phyloP scores from a whole-genome alignment of 139 green algal genomes.

The Zygnema circumcarinatum region DNA sequence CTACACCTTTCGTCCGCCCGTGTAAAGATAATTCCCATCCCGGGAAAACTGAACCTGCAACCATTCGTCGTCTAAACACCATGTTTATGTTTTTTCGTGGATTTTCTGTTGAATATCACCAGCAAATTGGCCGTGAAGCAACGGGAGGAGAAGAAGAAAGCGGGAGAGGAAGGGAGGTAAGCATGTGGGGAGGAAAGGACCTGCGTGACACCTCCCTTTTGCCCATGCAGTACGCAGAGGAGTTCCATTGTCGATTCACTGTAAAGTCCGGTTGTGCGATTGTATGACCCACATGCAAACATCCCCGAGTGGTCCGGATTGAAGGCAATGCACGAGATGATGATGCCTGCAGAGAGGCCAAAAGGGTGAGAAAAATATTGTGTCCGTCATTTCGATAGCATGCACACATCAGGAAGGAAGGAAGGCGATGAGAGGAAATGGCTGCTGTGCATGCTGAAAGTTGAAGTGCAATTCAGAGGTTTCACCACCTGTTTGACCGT shows the following conservation, averaged over 20 bases:
- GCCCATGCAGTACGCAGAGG: constrained; percentile 76
- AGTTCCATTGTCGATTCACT: constrained; percentile 67
- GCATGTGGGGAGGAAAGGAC: not conserved
- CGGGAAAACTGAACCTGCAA: constrained; percentile 65
- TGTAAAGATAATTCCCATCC: constrained; percentile 87
- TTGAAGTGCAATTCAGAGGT: not conserved
- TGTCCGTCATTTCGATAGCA: no score
- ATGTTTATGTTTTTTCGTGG: no score
- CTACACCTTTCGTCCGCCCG: constrained; percentile 71
- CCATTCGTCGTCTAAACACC: no score
- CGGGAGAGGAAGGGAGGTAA: no score
- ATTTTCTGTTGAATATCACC: not conserved
- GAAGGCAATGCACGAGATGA: constrained; percentile 84
- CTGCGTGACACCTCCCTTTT: constrained; percentile 51
- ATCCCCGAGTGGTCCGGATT: constrained; percentile 66
- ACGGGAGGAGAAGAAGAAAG: not conserved
- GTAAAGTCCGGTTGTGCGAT: constrained; percentile 71
- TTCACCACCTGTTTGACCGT: constrained; percentile 56
- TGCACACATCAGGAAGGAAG: constrained; percentile 6
- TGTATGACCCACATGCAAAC: constrained; percentile 83
- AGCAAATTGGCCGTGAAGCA: not conserved
- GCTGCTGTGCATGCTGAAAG: constrained; percentile 10
- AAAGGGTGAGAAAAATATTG: not conserved
- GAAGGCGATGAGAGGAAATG: no score
- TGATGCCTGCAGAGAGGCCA: no score